phyloP scores from a whole-genome alignment of 768 basidiomycete genomes.

The Auricularia sp. region DNA sequence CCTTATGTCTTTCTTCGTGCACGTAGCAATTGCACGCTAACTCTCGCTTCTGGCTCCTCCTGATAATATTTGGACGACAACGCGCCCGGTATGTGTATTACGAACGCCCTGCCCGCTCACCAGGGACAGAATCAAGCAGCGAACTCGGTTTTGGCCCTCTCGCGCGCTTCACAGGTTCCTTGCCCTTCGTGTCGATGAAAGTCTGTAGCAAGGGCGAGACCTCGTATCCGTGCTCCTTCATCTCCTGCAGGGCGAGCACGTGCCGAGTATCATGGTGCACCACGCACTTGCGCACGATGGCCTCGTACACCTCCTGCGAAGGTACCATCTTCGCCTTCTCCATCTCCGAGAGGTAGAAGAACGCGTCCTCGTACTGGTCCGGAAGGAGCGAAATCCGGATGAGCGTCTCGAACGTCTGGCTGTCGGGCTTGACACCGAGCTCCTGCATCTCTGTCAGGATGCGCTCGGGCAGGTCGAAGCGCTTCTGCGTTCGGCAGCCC shows the following conservation, averaged over 20 bases:
- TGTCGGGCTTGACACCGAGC: conserved; percentile 43
- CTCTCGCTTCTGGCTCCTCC: too few relatives aligned
- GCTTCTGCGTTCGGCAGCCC: conserved; percentile 48
- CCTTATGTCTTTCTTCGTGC: too few relatives aligned
- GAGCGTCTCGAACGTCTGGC: conserved; percentile 55
- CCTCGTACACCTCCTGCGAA: conserved; percentile 43
- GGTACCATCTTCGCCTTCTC: conserved; percentile 55
- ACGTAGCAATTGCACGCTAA: too few relatives aligned
- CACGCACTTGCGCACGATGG: conserved; percentile 50
- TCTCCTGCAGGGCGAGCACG: conserved; percentile 57
- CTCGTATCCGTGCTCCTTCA: conserved; percentile 50
- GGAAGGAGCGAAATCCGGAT: conserved; percentile 49
- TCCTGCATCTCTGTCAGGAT: conserved; percentile 59
- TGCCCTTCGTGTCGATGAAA: conserved; percentile 18
- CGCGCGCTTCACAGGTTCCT: not conserved
- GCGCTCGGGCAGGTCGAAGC: conserved; percentile 58
- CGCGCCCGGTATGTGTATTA: too few relatives aligned
- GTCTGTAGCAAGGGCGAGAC: conserved; percentile 22
- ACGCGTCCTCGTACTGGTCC: conserved; percentile 80
- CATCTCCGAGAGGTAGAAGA: conserved; percentile 85
- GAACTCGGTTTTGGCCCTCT: too few relatives aligned
- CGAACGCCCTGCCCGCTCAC: too few relatives aligned
- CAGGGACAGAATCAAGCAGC: too few relatives aligned
- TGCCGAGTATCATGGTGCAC: conserved; percentile 49
- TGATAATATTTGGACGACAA: too few relatives aligned